These are phyloP conservation scores for Cytospora schulzeri DNA, from an alignment of 2,329 filamentous ascomycete species.

Conservation along the genomic window DNA sequence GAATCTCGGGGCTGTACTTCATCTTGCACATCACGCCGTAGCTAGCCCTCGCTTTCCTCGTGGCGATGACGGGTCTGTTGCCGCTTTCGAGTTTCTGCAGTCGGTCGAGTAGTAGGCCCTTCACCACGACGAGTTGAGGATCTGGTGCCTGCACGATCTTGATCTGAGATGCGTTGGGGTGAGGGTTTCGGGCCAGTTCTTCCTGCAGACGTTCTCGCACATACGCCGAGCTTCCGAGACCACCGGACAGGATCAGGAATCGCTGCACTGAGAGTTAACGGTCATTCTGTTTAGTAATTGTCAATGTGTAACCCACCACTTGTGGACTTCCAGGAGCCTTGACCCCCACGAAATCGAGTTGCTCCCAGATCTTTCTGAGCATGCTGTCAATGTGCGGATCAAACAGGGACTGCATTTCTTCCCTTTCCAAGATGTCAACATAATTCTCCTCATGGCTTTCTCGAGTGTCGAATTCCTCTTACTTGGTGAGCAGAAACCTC, in stretches of 20 bases:
- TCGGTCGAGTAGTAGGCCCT: slow-evolving; percentile 54
- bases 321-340: slow-evolving; percentile 36
- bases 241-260: slow-evolving; percentile 48
- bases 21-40: slow-evolving; percentile 46
- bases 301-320: slow-evolving; percentile 35
- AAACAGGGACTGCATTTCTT: slow-evolving; percentile 48
- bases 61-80: slow-evolving; percentile 45
- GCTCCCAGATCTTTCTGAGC: slow-evolving; percentile 41
- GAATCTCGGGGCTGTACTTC: slow-evolving; percentile 40
- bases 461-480: slow-evolving; percentile 25
- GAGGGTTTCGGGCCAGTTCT: slow-evolving; percentile 37
- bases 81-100: slow-evolving; percentile 49
- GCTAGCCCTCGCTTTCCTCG: slow-evolving; percentile 45
- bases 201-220: slow-evolving; percentile 46
- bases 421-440: slow-evolving; percentile 32
- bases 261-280: slow-evolving; percentile 34
- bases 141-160: slow-evolving; percentile 50
- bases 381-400: slow-evolving; percentile 46
- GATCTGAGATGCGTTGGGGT: slow-evolving; percentile 40
- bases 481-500: slow-evolving; percentile 44
- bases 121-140: slow-evolving; percentile 57
- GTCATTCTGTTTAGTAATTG: not conserved
- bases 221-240: slow-evolving; percentile 49
- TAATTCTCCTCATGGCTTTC: slow-evolving; percentile 13
- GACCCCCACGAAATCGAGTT: slow-evolving; percentile 43